Percentiles rank a stretch among this genome's conserved stretches.
Conservation (phyloP, 768 basidiomycete species). For the Boletus pseudo-olivaceus region DNA sequence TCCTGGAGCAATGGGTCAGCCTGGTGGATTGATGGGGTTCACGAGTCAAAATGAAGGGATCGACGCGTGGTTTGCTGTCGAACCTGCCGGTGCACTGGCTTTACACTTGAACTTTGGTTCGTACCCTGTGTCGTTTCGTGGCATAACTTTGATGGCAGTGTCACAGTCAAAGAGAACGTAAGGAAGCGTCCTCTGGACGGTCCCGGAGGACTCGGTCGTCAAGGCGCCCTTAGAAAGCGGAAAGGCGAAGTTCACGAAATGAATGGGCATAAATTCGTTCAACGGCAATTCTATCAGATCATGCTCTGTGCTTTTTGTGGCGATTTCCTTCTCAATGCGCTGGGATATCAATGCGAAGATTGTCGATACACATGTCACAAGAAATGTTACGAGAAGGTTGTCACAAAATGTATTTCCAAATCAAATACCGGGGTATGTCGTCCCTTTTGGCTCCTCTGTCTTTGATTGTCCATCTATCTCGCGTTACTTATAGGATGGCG, state of each 20-base stretch:
- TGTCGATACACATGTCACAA: slow-evolving; percentile 99
- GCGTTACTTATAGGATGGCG: slow-evolving; percentile 63
- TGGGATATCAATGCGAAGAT: slow-evolving; percentile 99
- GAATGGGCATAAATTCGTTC: slow-evolving; percentile 99
- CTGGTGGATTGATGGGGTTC: slow-evolving; percentile 26
- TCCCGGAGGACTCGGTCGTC: slow-evolving; percentile 89
- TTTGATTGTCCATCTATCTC: not conserved
- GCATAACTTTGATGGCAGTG: slow-evolving; percentile 1
- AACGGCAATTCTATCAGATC: slow-evolving; percentile 96
- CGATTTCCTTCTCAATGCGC: slow-evolving; percentile 95
- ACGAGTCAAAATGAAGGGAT: slow-evolving; percentile 65
- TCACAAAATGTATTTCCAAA: slow-evolving; percentile 99
- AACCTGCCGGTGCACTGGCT: slow-evolving; percentile 92
- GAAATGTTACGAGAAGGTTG: slow-evolving; percentile 98
- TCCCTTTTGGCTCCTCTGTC: slow-evolving; percentile 13
- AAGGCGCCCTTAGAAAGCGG: slow-evolving; percentile 96
- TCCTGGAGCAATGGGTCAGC: slow-evolving; percentile 27
- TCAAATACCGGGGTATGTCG: slow-evolving; percentile 82
- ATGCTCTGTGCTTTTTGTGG: slow-evolving; percentile 98
- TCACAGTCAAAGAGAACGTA: slow-evolving; percentile 93
- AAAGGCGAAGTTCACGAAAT: slow-evolving; percentile 99
- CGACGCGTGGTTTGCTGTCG: slow-evolving; percentile 96
- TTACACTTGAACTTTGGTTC: slow-evolving; percentile 89
- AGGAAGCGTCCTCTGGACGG: slow-evolving; percentile 94
- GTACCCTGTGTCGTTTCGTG: slow-evolving; percentile 28